Percentiles rank a stretch among this genome's conserved stretches.
Conservation (phyloP, 2,329 filamentous ascomycete genomes). For the Aspergillus chevalieri region DNA sequence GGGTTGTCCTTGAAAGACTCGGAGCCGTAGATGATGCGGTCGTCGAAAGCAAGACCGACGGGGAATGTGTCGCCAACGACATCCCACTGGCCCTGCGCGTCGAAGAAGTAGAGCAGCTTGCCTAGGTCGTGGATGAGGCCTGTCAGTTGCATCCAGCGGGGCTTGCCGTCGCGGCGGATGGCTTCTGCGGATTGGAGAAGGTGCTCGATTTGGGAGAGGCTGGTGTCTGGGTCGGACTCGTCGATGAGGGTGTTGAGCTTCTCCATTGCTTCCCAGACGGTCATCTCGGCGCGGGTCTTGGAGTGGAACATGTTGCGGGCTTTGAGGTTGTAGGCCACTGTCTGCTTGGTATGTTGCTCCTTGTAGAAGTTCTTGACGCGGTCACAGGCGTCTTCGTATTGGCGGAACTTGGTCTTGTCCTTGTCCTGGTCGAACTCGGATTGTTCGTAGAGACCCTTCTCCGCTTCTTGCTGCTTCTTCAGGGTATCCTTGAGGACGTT, state of each 20-base stretch:
- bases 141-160: conserved; percentile 45
- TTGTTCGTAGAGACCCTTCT: conserved; percentile 41
- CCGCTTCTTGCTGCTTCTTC: conserved; percentile 43
- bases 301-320: conserved; percentile 66
- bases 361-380: conserved; percentile 82
- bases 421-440: conserved; percentile 68
- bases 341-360: conserved; percentile 58
- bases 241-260: conserved; percentile 87
- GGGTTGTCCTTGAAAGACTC: conserved; percentile 70
- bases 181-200: conserved; percentile 83
- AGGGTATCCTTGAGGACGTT: conserved; percentile 54
- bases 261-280: conserved; percentile 86
- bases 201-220: conserved; percentile 82
- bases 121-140: conserved; percentile 44
- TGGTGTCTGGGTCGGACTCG: conserved; percentile 84
- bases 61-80: conserved; percentile 64
- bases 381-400: conserved; percentile 77
- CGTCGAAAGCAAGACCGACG: conserved; percentile 49
- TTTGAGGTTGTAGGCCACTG: conserved; percentile 67
- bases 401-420: conserved; percentile 73
- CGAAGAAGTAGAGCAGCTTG: conserved; percentile 50
- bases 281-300: conserved; percentile 67
- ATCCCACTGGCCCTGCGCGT: conserved; percentile 84
- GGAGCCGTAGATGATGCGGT: conserved; percentile 71
- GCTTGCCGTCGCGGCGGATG: conserved; percentile 66